Conservation (phyloP, 352 stramenopile species). For the Globisporangium heterothallicum region DNA sequence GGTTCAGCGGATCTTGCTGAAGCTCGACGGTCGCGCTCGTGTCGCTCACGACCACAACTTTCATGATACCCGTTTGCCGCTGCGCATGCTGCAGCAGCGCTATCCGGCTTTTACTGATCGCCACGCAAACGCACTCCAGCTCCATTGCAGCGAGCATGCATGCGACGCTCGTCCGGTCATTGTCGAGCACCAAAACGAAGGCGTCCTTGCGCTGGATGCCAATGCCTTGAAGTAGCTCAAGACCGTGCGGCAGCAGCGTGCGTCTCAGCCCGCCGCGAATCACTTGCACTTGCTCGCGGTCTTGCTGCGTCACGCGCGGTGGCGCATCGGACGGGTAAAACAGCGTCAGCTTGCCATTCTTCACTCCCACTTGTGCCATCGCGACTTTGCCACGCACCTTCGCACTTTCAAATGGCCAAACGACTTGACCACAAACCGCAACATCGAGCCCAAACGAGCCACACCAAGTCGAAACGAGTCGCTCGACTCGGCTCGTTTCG, state of each 20-base stretch:
- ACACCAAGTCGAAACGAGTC: not conserved
- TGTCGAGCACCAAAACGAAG: constrained; percentile 73
- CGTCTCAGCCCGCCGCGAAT: constrained; percentile 36
- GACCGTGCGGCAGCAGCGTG: constrained; percentile 42
- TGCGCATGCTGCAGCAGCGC: constrained; percentile 44
- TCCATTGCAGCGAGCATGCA: constrained; percentile 70
- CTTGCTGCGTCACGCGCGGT: constrained; percentile 5
- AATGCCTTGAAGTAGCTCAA: constrained; percentile 29
- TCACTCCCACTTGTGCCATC: constrained; percentile 47
- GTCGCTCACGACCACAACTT: constrained; percentile 50
- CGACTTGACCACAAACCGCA: not conserved
- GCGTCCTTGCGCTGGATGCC: constrained; percentile 28
- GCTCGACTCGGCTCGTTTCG: not conserved
- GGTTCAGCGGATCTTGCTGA: constrained; percentile 14
- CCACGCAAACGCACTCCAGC: constrained; percentile 44
- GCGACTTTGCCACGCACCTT: constrained; percentile 10
- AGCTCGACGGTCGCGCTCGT: constrained; percentile 15
- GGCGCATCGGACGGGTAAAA: constrained; percentile 23
- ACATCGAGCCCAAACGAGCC: not conserved
- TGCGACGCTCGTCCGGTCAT: constrained; percentile 64
- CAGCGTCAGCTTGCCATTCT: constrained; percentile 48
- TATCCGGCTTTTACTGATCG: constrained; percentile 45
- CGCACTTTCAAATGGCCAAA: no score
- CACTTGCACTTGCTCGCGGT: constrained; percentile 23
- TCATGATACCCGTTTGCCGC: constrained; percentile 52